These are phyloP conservation scores for Glonium stellatum DNA, from an alignment of 495 filamentous ascomycete genomes.

Conservation along the genomic window DNA sequence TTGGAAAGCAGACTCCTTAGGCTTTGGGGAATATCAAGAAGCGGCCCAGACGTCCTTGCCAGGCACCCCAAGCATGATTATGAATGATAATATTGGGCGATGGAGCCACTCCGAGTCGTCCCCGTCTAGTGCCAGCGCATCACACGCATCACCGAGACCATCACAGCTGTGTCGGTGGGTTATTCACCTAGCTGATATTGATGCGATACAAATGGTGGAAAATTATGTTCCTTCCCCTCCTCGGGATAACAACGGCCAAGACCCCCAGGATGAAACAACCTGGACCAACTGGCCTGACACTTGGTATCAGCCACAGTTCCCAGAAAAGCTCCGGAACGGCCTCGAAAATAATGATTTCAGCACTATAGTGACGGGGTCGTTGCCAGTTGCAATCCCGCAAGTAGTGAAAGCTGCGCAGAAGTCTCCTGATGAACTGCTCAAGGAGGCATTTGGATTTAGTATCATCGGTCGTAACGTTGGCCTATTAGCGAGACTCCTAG, in stretches of 20 bases:
- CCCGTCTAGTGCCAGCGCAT: not conserved
- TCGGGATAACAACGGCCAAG: not conserved
- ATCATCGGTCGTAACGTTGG: constrained; percentile 38
- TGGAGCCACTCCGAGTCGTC: not conserved
- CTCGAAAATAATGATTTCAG: constrained; percentile 37
- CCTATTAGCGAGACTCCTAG: constrained; percentile 9
- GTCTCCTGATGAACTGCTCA: constrained; percentile 28
- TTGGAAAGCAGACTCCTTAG: constrained; percentile 33
- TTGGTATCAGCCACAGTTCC: constrained; percentile 5
- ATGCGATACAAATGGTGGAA: not conserved
- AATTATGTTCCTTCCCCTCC: not conserved
- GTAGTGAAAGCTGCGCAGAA: constrained; percentile 27
- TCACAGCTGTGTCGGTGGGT: constrained; percentile 32
- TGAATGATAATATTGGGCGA: not conserved
- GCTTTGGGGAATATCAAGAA: constrained; percentile 12
- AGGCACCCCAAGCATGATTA: not conserved
- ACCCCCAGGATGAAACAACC: constrained; percentile 28
- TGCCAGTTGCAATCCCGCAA: constrained; percentile 31
- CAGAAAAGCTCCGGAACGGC: constrained; percentile 23
- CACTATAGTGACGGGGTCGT: constrained; percentile 13
- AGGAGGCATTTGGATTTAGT: constrained; percentile 37
- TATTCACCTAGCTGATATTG: constrained; percentile 22
- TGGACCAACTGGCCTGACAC: constrained; percentile 30
- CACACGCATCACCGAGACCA: constrained; percentile 10
- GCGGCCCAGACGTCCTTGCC: not conserved